Conservation (phyloP, 2,329 filamentous ascomycete species). For the Epichloe festucae region DNA sequence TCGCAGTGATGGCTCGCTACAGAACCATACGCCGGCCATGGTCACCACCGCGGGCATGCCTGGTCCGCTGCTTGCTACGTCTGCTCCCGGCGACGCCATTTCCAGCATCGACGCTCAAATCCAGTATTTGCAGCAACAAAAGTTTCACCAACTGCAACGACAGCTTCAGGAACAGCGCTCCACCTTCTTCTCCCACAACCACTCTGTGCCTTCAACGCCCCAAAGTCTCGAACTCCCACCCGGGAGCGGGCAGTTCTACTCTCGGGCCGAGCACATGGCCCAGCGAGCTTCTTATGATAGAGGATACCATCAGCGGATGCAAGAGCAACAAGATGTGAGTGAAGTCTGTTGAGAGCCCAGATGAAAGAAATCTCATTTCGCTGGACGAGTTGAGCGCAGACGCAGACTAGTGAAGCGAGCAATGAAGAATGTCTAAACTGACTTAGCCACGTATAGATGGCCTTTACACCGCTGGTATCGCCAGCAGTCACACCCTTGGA, state of each 20-base stretch:
- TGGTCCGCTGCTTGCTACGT: conserved; percentile 29
- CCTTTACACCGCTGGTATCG: conserved; percentile 69
- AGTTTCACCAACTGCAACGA: conserved; percentile 45
- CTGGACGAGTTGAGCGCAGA: no score
- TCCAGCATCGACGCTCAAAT: conserved; percentile 53
- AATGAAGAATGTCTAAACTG: background rate
- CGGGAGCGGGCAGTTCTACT: conserved; percentile 43
- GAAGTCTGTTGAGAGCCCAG: background rate
- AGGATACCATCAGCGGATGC: conserved; percentile 50
- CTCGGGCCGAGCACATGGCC: conserved; percentile 38
- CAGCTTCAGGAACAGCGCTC: conserved; percentile 44
- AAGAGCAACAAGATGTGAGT: conserved; percentile 56
- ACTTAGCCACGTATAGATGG: conserved; percentile 35
- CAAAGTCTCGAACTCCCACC: conserved; percentile 67
- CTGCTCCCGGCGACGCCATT: conserved; percentile 35
- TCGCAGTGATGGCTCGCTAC: conserved; percentile 23
- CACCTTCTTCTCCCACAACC: conserved; percentile 41
- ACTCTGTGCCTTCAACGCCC: conserved; percentile 64
- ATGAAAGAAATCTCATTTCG: no score
- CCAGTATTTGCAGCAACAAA: conserved; percentile 51
- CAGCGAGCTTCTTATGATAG: conserved; percentile 51
- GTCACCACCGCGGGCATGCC: conserved; percentile 33
- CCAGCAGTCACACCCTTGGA: conserved; percentile 76
- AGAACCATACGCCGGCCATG: conserved; percentile 34
- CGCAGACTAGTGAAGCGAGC: background rate